Percentiles rank a stretch among this genome's conserved stretches.
Evolutionary conservation across 2,329 filamentous ascomycete species (phyloP).

Genomic region (Xylaria sp.): DNA sequence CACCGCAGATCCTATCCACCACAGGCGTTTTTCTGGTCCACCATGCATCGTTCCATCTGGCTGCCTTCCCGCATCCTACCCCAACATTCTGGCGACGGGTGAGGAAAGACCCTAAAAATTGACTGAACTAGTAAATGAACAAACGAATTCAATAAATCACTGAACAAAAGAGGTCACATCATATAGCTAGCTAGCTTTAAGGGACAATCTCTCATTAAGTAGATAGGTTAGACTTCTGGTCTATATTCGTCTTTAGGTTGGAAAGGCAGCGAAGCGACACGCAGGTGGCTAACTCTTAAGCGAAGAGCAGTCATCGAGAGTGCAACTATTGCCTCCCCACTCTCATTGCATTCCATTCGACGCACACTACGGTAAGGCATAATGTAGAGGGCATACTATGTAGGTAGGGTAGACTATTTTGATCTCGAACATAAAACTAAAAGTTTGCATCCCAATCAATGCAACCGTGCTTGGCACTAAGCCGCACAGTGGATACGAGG

Average conservation of each 20-base stretch:
- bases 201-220: not conserved
- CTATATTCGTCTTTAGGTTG: not conserved
- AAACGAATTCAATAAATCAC: no score
- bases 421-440: constrained; percentile 19
- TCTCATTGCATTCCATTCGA: not conserved
- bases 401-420: constrained; percentile 1
- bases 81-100: constrained; percentile 13
- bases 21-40: constrained; percentile 43
- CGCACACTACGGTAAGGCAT: constrained; percentile 13
- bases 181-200: not conserved
- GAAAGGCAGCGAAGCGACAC: not conserved
- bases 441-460: constrained; percentile 15
- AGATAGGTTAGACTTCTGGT: not conserved
- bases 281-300: constrained; percentile 12
- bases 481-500: constrained; percentile 22
- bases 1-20: constrained; percentile 47
- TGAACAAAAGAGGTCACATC: constrained; percentile 2
- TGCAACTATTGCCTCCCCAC: constrained; percentile 12
- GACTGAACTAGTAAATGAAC: not conserved
- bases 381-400: not conserved
- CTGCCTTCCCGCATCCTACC: constrained; percentile 42
- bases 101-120: not conserved
- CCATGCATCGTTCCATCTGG: constrained; percentile 40
- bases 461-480: constrained; percentile 23
- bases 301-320: not conserved